Conservation (phyloP, 1,139 yeast genomes). For the Scheffersomyces lignicola region DNA sequence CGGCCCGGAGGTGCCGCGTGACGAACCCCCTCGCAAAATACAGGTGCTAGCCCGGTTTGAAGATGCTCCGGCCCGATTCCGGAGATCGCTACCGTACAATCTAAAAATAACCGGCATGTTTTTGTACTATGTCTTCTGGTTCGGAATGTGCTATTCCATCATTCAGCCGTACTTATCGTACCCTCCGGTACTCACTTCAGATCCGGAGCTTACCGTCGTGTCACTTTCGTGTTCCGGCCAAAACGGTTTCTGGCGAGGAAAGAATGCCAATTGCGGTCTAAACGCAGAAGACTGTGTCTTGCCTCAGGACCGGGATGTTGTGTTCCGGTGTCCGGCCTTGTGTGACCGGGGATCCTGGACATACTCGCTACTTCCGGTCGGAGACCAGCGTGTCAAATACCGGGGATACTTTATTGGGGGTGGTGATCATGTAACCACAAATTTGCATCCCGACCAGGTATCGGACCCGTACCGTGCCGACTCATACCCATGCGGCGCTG, state of each 20-base stretch:
- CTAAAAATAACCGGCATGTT: slow-evolving; percentile 30
- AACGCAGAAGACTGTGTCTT: slow-evolving; percentile 56
- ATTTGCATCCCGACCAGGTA: slow-evolving; percentile 22
- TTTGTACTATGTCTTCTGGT: slow-evolving; percentile 40
- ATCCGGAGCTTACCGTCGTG: slow-evolving; percentile 20
- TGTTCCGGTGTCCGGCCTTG: slow-evolving; percentile 83
- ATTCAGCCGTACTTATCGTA: slow-evolving; percentile 40
- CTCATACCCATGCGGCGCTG: slow-evolving; percentile 88
- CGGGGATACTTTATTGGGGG: slow-evolving; percentile 79
- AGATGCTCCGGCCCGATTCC: slow-evolving; percentile 40
- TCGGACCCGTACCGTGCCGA: slow-evolving; percentile 80
- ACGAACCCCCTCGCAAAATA: slow-evolving; percentile 45
- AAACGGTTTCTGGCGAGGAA: slow-evolving; percentile 65
- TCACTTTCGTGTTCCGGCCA: slow-evolving; percentile 42
- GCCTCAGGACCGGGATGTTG: slow-evolving; percentile 46
- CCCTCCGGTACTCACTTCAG: slow-evolving; percentile 26
- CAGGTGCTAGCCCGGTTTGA: slow-evolving; percentile 34
- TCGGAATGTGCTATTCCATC: slow-evolving; percentile 25
- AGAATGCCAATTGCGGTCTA: slow-evolving; percentile 74
- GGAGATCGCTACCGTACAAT: slow-evolving; percentile 23
- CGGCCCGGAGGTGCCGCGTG: slow-evolving; percentile 53
- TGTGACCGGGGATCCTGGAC: slow-evolving; percentile 81
- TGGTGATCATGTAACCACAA: slow-evolving; percentile 33
- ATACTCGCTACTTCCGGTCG: slow-evolving; percentile 76
- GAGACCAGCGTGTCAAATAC: slow-evolving; percentile 65